Conservation (phyloP, 441 rosid genomes). For the Mallotus japonicus region DNA sequence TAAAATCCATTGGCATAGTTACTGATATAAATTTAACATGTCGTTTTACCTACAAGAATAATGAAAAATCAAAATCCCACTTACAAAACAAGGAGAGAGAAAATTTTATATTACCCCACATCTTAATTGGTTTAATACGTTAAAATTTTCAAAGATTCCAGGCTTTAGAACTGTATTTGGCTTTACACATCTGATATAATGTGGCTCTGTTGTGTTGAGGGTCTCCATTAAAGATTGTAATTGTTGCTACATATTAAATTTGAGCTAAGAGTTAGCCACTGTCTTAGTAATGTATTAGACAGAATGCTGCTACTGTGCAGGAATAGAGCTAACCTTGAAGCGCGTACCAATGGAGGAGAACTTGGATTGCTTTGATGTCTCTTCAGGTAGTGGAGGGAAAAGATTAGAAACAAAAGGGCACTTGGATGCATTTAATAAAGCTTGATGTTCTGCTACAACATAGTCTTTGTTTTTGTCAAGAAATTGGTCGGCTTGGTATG, state of each 20-base stretch:
- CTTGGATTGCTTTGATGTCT: slow-evolving; percentile 74
- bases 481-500: slow-evolving; percentile 88
- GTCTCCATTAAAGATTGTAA: slow-evolving; percentile 73
- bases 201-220: slow-evolving; percentile 76
- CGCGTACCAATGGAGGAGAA: slow-evolving; percentile 96
- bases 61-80: not conserved
- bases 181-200: slow-evolving; percentile 83
- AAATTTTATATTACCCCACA: slow-evolving; percentile 51
- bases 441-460: slow-evolving; percentile 95
- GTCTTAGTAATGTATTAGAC: slow-evolving; percentile 20
- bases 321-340: slow-evolving; percentile 65
- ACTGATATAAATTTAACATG: slow-evolving; percentile 2
- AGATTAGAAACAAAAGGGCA: slow-evolving; percentile 76
- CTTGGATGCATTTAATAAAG: slow-evolving; percentile 70
- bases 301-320: slow-evolving; percentile 20
- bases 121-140: slow-evolving; percentile 59
- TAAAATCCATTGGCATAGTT: slow-evolving; percentile 4
- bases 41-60: slow-evolving; percentile 3
- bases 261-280: slow-evolving; percentile 25
- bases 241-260: slow-evolving; percentile 55
- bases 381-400: slow-evolving; percentile 75
- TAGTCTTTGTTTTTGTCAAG: slow-evolving; percentile 98
- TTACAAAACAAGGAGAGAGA: slow-evolving; percentile 5
- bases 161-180: slow-evolving; percentile 69
- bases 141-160: slow-evolving; percentile 57